Evolutionary conservation across 2,329 filamentous ascomycete genomes (phyloP), one percentile per base, ranked within the genome.

Genomic region (Talaromyces amestolkiae): DNA sequence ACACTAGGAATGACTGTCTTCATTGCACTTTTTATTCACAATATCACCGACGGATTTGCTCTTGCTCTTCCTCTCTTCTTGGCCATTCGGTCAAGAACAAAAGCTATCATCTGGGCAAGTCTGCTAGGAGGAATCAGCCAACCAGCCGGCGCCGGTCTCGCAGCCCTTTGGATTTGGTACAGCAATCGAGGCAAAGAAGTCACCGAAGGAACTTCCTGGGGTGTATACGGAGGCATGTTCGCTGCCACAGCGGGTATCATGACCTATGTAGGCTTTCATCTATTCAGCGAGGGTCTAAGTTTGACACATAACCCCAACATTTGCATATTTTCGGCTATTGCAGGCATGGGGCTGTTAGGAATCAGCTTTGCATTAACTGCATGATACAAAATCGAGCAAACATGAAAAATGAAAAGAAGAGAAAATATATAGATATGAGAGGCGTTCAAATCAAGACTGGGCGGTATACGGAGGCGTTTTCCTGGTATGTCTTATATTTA

Each of bases 41-140:
- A 98, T 80, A 96, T 99, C 73, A 93, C 92, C 33, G 95, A 99
- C 80, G 95, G 95, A 1, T 98, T 98, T 75, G 92, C 93, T 68
- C 90, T 99, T 85, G 92, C 93, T 0, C 81, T 99, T 0, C 95
- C 95, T 0, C 83, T 99, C 0, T 99, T 96, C 78, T 91, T 99
- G 72, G 95, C 95, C 1, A 86, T 97, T 37, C 86, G 89, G 68
- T 94, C 89, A 66, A 89, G 93, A 54, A 81, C 87, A 74, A 90
- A 89, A 71, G 94, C 95, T 19, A 95, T 98, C 81, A 78, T 91
- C 66, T 96, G 92, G 88, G 89, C 91, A 4, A 89, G 91, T 10
- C 76, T 97, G 0, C 83, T 99, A 0, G 95, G 95, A 11, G 95
- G 95, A 0, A 82, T 95, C 6, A 92, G 88, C 60, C 95, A 99